Evolutionary conservation across 2,329 filamentous ascomycete species (phyloP).

Genomic region (Tolypocladium amazonense): DNA sequence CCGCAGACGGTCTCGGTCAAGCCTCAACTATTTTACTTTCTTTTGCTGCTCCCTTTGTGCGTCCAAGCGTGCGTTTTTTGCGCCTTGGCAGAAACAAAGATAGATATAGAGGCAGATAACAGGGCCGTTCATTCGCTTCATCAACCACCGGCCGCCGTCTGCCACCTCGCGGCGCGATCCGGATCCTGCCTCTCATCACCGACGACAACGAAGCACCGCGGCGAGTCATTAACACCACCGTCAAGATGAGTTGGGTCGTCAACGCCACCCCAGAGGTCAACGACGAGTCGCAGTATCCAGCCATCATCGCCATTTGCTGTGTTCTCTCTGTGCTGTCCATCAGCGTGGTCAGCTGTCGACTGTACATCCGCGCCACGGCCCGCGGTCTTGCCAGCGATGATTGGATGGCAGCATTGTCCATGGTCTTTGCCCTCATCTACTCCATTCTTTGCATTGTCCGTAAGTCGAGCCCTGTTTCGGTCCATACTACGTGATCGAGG

Average conservation of each 20-base stretch:
- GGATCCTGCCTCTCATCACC: neutral
- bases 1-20: neutral
- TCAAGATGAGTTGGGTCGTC: constrained; percentile 37
- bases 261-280: constrained; percentile 37
- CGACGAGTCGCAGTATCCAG: constrained; percentile 32
- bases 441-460: constrained; percentile 38
- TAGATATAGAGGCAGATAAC: neutral
- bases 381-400: constrained; percentile 37
- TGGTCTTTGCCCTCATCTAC: constrained; percentile 37
- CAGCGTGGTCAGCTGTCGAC: constrained; percentile 26
- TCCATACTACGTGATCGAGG: neutral
- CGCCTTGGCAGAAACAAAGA: neutral
- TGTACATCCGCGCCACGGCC: constrained; percentile 29
- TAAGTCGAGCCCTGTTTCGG: constrained; percentile 17
- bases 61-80: neutral
- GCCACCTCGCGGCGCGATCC: neutral
- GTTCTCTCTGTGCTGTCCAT: constrained; percentile 32
- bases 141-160: neutral
- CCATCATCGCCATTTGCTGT: constrained; percentile 38
- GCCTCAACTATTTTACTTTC: neutral
- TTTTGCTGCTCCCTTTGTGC: neutral
- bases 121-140: neutral
- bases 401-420: constrained; percentile 27
- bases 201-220: neutral
- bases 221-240: neutral